These are phyloP conservation scores for Amphibolis antarctica DNA, from an alignment of 106 monocot species.

Conservation along the genomic window DNA sequence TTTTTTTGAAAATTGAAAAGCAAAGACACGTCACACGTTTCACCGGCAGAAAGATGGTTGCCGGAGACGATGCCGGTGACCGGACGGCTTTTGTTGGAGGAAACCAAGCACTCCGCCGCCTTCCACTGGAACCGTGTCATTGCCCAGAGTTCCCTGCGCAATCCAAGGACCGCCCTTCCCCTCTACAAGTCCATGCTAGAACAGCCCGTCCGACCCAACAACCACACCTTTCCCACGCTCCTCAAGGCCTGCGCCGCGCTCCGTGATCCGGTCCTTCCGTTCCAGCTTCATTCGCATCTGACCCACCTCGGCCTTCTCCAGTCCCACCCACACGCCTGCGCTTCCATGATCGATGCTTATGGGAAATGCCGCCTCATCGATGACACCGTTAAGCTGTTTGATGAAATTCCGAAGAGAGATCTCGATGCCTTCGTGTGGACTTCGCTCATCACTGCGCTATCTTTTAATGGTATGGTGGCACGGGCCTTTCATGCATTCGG, in stretches of 20 bases:
- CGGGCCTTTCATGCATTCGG: slow-evolving; percentile 5
- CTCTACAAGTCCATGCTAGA: slow-evolving; percentile 11
- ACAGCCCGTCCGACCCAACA: slow-evolving; percentile 2
- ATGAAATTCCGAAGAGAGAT: slow-evolving; percentile 7
- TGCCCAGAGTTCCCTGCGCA: not conserved
- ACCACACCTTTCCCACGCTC: slow-evolving; percentile 17
- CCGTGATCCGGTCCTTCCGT: slow-evolving; percentile 3
- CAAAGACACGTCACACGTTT: too few species aligned
- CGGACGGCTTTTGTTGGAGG: too few species aligned
- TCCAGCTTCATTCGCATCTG: slow-evolving; percentile 9
- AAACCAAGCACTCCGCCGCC: not conserved
- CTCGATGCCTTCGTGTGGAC: slow-evolving; percentile 13
- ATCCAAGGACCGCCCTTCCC: not conserved
- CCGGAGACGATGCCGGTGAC: too few species aligned
- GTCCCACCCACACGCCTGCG: slow-evolving; percentile 1
- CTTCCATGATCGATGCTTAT: slow-evolving; percentile 13
- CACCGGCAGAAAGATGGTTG: too few species aligned
- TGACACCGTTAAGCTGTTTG: slow-evolving; percentile 9
- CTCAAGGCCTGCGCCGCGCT: slow-evolving; percentile 7
- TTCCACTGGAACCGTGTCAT: slow-evolving; percentile 16
- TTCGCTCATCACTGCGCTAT: slow-evolving; percentile 5
- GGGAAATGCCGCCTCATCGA: slow-evolving; percentile 4
- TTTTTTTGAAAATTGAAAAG: too few species aligned
- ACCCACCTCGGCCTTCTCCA: slow-evolving; percentile 13
- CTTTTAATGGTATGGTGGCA: not conserved